Base-by-base conservation (phyloP, 352 stramenopile genomes). In the Globisporangium orthogonon region DNA sequence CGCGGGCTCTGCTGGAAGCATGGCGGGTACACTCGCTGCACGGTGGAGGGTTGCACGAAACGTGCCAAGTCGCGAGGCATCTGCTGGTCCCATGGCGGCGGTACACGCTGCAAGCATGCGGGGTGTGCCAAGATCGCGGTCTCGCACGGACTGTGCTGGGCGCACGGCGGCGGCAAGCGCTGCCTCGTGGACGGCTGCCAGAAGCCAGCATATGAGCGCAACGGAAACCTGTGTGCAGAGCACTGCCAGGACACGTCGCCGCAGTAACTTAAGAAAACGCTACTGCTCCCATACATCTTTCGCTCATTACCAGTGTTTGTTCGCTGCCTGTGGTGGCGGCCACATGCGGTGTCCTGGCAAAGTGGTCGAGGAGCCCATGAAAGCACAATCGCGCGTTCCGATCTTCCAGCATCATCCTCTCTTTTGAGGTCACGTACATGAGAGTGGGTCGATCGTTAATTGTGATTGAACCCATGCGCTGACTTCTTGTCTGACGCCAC, bases 141-240 rank as follows among this genome's bases (percentile, higher is more conserved):
- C 6, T 86, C 76, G 23, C 60, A 71, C 23, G 73, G 73, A 1
- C 55, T 67, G 4, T 86, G 73, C 59, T 86, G 76, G 76, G 76
- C 76, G 0, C 76, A 86, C 50, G 74, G 71, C 50, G 74, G 67
- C 30, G 72, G 70, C 31, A 78, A 78, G 50, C 73, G 73, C 51
- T 79, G 68, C 46, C 63, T 65, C 44, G 47, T 59, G 7, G 45
- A 61, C 15, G 47, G 61, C 28, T 78, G 69, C 59, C 66, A 78
- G 46, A 75, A 75, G 39, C 75, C 78, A 11, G 78, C 75, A 45
- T 88, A 85, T 45, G 72, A 85, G 44, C 73, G 76, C 54, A 85
- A 80, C 46, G 70, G 69, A 55, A 85, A 88, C 50, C 70, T 78
- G 18, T 88, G 78, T 47, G 60, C 60, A 23, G 62, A 66, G 30